Evolutionary conservation across 2,329 filamentous ascomycete species (phyloP).

Genomic region (Talaromyces sp.): DNA sequence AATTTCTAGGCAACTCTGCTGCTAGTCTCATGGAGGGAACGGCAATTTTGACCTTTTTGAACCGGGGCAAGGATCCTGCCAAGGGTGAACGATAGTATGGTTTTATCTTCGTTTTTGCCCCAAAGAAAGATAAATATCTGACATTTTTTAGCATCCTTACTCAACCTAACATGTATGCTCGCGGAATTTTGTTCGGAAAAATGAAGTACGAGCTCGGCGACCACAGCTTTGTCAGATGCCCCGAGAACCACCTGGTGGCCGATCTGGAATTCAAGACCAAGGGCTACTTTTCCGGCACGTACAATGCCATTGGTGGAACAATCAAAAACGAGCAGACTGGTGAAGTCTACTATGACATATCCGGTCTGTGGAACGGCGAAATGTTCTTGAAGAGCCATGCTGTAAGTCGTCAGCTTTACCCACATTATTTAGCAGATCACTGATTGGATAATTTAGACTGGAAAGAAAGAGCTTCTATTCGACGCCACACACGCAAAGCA

Average conservation of each 20-base stretch:
- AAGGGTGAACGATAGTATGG: slow-evolving; percentile 83
- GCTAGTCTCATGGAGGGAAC: slow-evolving; percentile 98
- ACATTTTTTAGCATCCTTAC: slow-evolving; percentile 65
- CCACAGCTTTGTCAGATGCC: slow-evolving; percentile 87
- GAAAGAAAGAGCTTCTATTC: slow-evolving; percentile 84
- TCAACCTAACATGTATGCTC: slow-evolving; percentile 98
- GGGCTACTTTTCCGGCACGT: slow-evolving; percentile 92
- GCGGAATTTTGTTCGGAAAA: slow-evolving; percentile 94
- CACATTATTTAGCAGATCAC: not conserved
- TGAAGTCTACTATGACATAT: slow-evolving; percentile 83
- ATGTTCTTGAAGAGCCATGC: slow-evolving; percentile 84
- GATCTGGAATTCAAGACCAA: slow-evolving; percentile 99
- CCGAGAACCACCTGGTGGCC: slow-evolving; percentile 76
- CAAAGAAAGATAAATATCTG: not conserved
- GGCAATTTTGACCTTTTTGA: slow-evolving; percentile 75
- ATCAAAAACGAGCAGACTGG: slow-evolving; percentile 86
- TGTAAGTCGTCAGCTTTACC: slow-evolving; percentile 44
- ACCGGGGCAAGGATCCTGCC: slow-evolving; percentile 59
- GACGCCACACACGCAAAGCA: slow-evolving; percentile 74
- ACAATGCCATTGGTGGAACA: slow-evolving; percentile 87
- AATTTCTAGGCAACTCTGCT: slow-evolving; percentile 93
- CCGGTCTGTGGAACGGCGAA: slow-evolving; percentile 87
- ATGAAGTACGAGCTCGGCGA: slow-evolving; percentile 99
- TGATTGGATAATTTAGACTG: slow-evolving; percentile 54
- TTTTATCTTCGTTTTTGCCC: slow-evolving; percentile 19